Percentiles rank a stretch among this genome's conserved stretches.
Conservation (phyloP, 768 basidiomycete genomes). For the Mycena leptocephala region DNA sequence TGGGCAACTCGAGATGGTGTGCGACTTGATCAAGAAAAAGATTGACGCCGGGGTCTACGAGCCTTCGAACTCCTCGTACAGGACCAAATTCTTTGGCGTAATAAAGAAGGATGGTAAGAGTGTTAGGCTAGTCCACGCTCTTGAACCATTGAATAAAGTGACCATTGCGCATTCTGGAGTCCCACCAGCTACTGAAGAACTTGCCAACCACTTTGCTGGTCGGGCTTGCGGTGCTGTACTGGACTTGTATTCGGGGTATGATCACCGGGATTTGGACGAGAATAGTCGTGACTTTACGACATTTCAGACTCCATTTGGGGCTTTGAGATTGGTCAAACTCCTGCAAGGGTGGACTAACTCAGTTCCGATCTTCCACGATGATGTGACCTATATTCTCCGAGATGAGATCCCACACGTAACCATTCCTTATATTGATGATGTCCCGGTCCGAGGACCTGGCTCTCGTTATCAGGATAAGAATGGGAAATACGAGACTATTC, state of each 20-base stretch:
- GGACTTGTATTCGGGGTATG: constrained; percentile 41
- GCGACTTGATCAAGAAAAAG: constrained; percentile 28
- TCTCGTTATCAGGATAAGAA: constrained; percentile 36
- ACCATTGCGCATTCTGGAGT: constrained; percentile 36
- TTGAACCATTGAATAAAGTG: constrained; percentile 43
- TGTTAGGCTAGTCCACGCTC: constrained; percentile 39
- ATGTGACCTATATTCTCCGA: constrained; percentile 42
- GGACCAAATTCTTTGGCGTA: constrained; percentile 50
- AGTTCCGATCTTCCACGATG: constrained; percentile 8
- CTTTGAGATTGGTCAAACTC: constrained; percentile 32
- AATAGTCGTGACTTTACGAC: constrained; percentile 44
- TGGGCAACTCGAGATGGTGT: constrained; percentile 21
- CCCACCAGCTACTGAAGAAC: constrained; percentile 30
- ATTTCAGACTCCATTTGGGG: constrained; percentile 42
- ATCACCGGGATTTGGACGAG: constrained; percentile 40
- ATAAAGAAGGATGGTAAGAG: constrained; percentile 35
- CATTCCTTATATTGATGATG: constrained; percentile 46
- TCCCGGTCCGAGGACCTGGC: constrained; percentile 39
- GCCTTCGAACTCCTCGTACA: constrained; percentile 33
- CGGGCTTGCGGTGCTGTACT: constrained; percentile 30
- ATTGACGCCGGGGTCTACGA: constrained; percentile 26
- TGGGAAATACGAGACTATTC: constrained; percentile 38
- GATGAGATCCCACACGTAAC: constrained; percentile 44
- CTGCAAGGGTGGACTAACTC: constrained; percentile 51
- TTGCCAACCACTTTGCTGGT: not conserved